These are phyloP conservation scores for Musa troglodytarum DNA, from an alignment of 176 grass and related monocot genomes.

Conservation along the genomic window DNA sequence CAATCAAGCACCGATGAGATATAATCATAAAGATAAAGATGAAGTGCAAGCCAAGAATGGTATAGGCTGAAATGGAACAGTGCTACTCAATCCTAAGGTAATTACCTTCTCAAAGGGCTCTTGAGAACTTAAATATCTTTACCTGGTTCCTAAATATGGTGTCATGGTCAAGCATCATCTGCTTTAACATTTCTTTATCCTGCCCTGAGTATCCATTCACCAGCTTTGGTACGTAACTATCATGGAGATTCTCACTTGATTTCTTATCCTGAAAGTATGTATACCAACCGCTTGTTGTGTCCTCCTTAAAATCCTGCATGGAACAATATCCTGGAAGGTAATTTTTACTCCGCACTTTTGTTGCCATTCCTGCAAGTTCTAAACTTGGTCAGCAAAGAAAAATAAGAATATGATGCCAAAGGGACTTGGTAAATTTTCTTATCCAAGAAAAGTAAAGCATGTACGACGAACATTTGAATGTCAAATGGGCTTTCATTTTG, in stretches of 20 bases:
- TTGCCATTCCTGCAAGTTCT: conserved; percentile 50
- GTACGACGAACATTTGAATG: too few species aligned
- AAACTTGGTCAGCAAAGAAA: conserved; percentile 15
- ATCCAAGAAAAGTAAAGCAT: background rate
- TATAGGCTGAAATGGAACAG: too few species aligned
- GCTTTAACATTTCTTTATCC: conserved; percentile 54
- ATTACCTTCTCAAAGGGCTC: too few species aligned
- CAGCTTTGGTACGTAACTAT: conserved; percentile 28
- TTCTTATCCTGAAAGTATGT: conserved; percentile 37
- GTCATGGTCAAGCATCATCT: conserved; percentile 69
- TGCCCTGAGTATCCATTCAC: conserved; percentile 34
- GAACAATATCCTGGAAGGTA: conserved; percentile 48
- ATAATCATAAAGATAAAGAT: too few species aligned
- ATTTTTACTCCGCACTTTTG: conserved; percentile 38
- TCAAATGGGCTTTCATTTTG: too few species aligned
- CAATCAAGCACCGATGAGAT: too few species aligned
- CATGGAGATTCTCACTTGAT: conserved; percentile 16
- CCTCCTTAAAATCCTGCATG: conserved; percentile 43
- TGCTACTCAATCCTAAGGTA: too few species aligned
- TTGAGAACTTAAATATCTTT: background rate
- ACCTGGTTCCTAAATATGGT: conserved; percentile 71
- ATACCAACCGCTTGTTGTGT: conserved; percentile 28
- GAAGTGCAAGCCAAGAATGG: too few species aligned
- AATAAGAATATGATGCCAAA: background rate
- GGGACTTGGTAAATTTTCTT: background rate